A percentile compares a stretch with the other conserved stretches of the same genome.
Conservation (phyloP, 345 rosid genomes). For the Citropsis articulata region DNA sequence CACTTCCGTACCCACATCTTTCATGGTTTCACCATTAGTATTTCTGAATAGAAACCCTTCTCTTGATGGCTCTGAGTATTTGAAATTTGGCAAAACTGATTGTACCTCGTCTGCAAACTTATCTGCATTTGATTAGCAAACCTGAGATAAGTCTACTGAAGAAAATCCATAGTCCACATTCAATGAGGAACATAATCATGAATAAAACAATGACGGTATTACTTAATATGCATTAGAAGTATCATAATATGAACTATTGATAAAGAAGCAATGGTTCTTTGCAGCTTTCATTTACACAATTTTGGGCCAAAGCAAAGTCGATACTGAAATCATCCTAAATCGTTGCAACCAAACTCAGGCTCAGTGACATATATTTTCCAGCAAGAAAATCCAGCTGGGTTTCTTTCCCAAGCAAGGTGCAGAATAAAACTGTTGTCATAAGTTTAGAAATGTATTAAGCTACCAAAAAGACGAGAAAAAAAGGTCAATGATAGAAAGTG, state of each 20-base stretch:
- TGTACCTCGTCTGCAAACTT: slow-evolving; percentile 73
- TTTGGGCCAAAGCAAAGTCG: neutral
- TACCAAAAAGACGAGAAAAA: slow-evolving; percentile 18
- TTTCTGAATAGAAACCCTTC: slow-evolving; percentile 77
- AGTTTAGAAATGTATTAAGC: slow-evolving; percentile 10
- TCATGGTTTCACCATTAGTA: slow-evolving; percentile 39
- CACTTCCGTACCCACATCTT: slow-evolving; percentile 47
- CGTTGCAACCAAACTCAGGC: slow-evolving; percentile 2
- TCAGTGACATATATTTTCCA: neutral
- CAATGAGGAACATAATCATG: neutral
- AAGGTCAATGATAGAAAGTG: slow-evolving; percentile 9
- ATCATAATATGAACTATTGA: neutral
- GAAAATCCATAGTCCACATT: neutral
- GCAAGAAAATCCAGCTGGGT: slow-evolving; percentile 1
- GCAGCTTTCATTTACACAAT: neutral
- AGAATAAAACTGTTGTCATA: slow-evolving; percentile 15
- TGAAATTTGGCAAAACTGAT: slow-evolving; percentile 46
- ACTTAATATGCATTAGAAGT: neutral
- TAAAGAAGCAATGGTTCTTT: neutral
- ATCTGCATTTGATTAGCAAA: slow-evolving; percentile 42
- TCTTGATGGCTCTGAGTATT: slow-evolving; percentile 54
- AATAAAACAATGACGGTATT: neutral
- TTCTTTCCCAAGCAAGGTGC: neutral
- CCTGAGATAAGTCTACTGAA: slow-evolving; percentile 9
- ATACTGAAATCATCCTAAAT: neutral